Evolutionary conservation across 192 early-diverging fungal genomes (phyloP), one percentile per base, ranked within the genome.

Genomic region (Polychytrium aggregatum): DNA sequence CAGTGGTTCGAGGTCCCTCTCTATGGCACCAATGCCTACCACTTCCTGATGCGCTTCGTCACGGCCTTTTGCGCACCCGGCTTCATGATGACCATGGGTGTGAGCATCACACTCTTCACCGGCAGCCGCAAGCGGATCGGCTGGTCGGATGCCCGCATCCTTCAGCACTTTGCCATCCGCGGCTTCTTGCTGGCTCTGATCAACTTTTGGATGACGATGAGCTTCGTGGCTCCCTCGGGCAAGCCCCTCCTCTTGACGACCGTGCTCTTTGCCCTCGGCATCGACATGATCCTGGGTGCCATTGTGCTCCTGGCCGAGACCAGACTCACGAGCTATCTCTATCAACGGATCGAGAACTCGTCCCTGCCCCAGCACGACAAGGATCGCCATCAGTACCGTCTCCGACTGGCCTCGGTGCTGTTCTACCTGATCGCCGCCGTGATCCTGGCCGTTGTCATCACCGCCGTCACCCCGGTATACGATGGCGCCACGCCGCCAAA

Each of bases 1-100:
- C 48, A 68, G 34, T 68, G 65, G 65, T 63, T 48, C 48, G 39
- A 59, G 26, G 63, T 63, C 56, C 59, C 65, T 10, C 53, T 59
- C 30, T 68, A 52, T 31, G 38, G 63, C 10, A 56, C 52, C 4
- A 51, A 37, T 34, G n/a, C 25, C 14, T 53, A 42, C 33, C 52
- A 54, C 38, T 59, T 47, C 37, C 39, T 68, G 18, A 53, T 62
- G 21, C 51, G 65, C 13, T 57, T 57, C 35, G 31, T 68, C 13
- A 63, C 60, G 10, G 52, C 50, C 9, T 39, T 63, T 17, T 68
- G 65, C 55, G 65, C 65, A 18, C 65, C 65, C 2, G 57, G 58
- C 10, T 68, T 68, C 40, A 56, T 68, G 33, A 39, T 63, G 55
- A 56, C 57, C 18, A 68, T 68, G 65, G 65, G 65, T 11, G 54